These are phyloP conservation scores for Trichoderma sp. DNA, from an alignment of 2,329 filamentous ascomycete species.

Conservation along the genomic window DNA sequence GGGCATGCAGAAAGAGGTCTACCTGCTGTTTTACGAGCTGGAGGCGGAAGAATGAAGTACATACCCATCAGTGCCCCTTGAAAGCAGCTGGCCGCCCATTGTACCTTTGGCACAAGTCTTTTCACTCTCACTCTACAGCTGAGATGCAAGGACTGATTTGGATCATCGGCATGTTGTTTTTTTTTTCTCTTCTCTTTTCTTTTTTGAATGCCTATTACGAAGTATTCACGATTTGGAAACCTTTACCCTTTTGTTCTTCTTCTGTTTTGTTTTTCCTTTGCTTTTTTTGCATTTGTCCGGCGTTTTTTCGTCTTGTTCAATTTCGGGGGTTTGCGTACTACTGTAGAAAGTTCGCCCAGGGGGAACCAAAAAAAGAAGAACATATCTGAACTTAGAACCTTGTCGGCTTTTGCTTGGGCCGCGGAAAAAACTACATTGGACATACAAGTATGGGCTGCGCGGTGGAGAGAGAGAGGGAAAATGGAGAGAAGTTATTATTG, in stretches of 20 bases:
- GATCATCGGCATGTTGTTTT: not conserved
- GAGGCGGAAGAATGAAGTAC: constrained; percentile 47
- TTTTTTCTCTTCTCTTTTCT: not conserved
- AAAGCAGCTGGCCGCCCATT: not conserved
- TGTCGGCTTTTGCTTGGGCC: not conserved
- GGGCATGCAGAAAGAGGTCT: constrained; percentile 92
- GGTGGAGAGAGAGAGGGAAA: not conserved
- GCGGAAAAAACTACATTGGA: not conserved
- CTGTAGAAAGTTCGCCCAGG: not conserved
- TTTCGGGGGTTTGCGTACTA: not conserved
- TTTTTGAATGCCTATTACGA: not conserved
- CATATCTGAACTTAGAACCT: constrained; percentile 1
- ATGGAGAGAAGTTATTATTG: not conserved
- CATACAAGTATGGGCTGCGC: not conserved
- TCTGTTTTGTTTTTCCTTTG: not conserved
- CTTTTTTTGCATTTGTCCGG: constrained; percentile 11
- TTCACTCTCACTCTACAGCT: not conserved
- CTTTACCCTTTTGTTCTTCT: not conserved
- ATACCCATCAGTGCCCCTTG: not conserved
- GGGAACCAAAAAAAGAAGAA: not conserved
- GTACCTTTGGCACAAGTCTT: not conserved
- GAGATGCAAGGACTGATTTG: no score
- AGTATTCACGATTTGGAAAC: not conserved
- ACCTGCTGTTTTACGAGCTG: constrained; percentile 92
- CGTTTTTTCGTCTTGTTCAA: constrained; percentile 8